phyloP scores from a whole-genome alignment of 2,329 filamentous ascomycete species.

The Grosmannia penicillata region DNA sequence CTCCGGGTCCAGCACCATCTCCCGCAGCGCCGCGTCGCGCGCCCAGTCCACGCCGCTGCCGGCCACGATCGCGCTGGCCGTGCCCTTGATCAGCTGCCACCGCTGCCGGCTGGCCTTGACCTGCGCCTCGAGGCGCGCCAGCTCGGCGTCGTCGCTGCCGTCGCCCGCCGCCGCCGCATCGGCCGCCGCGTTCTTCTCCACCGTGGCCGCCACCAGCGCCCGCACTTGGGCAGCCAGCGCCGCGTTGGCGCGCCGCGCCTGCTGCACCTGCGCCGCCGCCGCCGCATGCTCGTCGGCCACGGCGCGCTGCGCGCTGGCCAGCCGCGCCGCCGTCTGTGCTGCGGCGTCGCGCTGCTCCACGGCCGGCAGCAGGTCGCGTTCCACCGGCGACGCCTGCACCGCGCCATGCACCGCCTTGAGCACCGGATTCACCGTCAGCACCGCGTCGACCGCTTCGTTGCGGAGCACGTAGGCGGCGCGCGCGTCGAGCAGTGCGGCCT shows the following conservation, averaged over 20 bases:
- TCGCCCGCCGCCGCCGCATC: conserved; percentile 27
- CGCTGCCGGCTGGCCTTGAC: conserved; percentile 47
- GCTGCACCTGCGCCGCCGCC: conserved; percentile 42
- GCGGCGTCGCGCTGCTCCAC: conserved; percentile 52
- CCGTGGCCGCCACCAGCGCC: conserved; percentile 39
- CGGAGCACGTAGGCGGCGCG: conserved; percentile 55
- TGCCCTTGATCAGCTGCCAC: conserved; percentile 63
- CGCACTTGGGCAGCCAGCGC: conserved; percentile 48
- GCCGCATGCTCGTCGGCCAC: conserved; percentile 37
- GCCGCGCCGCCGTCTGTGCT: conserved; percentile 47
- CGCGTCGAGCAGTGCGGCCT: conserved; percentile 54
- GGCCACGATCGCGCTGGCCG: conserved; percentile 63
- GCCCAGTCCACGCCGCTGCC: conserved; percentile 78
- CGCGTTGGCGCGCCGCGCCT: conserved; percentile 44
- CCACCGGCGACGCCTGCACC: conserved; percentile 46
- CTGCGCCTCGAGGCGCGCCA: conserved; percentile 42
- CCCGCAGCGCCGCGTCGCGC: conserved; percentile 48
- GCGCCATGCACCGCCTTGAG: conserved; percentile 63
- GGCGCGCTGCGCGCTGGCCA: conserved; percentile 36
- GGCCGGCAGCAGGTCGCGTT: conserved; percentile 53
- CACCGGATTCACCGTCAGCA: conserved; percentile 59
- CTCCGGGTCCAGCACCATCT: conserved; percentile 57
- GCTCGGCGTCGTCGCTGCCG: conserved; percentile 26
- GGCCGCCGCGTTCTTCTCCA: conserved; percentile 29
- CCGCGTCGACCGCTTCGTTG: conserved; percentile 52